Evolutionary conservation across 129 eudicot species (phyloP).

Genomic region (Scalesia atractyloides): DNA sequence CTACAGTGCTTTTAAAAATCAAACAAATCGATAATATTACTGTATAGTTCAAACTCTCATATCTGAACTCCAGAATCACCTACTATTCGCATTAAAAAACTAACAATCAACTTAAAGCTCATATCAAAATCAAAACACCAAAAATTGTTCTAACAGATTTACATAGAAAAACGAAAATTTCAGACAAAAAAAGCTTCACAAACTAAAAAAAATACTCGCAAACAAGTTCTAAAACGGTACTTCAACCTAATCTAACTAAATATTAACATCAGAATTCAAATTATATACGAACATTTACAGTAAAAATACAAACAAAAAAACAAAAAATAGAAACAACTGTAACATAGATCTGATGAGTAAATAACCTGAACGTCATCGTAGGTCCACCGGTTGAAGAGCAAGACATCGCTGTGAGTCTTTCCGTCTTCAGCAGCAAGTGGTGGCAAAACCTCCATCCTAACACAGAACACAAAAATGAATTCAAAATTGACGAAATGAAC

Average conservation of each 20-base stretch:
- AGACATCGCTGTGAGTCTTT: conserved; percentile 45
- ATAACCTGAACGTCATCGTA: conserved; percentile 77
- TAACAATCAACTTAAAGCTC: not conserved
- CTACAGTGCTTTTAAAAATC: no score
- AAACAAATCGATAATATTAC: no score
- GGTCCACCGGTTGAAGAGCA: conserved; percentile 74
- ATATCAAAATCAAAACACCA: no score
- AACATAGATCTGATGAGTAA: conserved; percentile 21
- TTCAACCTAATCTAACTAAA: not conserved
- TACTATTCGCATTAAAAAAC: no score
- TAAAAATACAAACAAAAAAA: no score
- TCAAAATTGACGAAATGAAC: conserved; percentile 5
- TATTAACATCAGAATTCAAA: not conserved
- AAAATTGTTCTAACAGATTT: no score
- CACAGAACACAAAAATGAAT: not conserved
- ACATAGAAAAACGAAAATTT: not conserved
- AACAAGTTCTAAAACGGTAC: not conserved
- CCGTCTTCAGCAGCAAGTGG: conserved; percentile 34
- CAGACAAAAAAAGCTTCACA: no score
- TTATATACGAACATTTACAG: not conserved
- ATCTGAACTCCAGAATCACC: no score
- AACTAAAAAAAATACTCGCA: not conserved
- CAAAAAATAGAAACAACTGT: not conserved
- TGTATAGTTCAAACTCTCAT: no score
- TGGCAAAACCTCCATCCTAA: conserved; percentile 37